Conservation (phyloP, 75 land plant genomes). For the Isoetes taiwanensis region DNA sequence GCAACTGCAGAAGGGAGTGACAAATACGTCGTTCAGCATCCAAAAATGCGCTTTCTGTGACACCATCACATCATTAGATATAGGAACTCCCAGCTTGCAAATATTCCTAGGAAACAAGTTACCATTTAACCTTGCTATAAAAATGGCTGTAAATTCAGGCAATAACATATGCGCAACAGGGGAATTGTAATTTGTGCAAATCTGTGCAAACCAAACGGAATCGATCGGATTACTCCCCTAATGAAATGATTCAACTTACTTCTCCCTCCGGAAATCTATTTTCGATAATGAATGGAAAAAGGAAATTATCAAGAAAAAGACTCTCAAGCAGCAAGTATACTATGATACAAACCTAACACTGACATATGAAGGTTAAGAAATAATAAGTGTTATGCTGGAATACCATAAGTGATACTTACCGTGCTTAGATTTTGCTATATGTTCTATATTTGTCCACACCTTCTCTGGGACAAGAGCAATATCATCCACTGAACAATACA, state of each 20-base stretch:
- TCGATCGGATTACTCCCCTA: too few relatives aligned
- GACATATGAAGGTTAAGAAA: neutral
- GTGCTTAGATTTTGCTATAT: conserved; percentile 33
- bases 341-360: neutral
- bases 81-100: too few relatives aligned
- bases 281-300: too few relatives aligned
- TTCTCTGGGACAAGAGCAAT: conserved; percentile 45
- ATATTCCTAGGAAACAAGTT: too few relatives aligned
- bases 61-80: neutral
- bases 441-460: conserved; percentile 65
- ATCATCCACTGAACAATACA: conserved; percentile 56
- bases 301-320: too few relatives aligned
- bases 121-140: too few relatives aligned
- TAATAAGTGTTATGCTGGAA: conserved; percentile 3
- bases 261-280: too few relatives aligned
- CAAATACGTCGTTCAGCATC: conserved; percentile 31
- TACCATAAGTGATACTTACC: conserved; percentile 25
- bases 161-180: too few relatives aligned
- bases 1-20: conserved; percentile 44
- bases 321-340: neutral
- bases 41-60: conserved; percentile 19
- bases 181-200: too few relatives aligned
- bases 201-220: too few relatives aligned
- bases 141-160: too few relatives aligned
- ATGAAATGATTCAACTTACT: too few relatives aligned